Percentiles rank a stretch among this genome's conserved stretches.
phyloP scores from a whole-genome alignment of 345 rosid species.

The Linum tenue region DNA sequence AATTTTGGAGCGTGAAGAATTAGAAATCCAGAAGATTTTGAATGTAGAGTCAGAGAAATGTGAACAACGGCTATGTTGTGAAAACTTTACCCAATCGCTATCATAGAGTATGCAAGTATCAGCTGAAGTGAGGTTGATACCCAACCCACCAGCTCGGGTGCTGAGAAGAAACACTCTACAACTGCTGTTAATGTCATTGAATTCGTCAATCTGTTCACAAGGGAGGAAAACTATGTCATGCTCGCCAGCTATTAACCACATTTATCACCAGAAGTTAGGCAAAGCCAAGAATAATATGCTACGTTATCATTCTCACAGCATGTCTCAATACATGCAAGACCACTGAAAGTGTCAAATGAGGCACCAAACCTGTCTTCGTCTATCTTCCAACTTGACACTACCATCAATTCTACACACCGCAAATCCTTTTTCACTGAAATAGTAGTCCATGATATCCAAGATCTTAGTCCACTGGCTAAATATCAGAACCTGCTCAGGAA shows the following conservation, averaged over 20 bases:
- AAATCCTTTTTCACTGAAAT: constrained; percentile 82
- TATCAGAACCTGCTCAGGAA: constrained; percentile 56
- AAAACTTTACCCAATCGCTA: constrained; percentile 78
- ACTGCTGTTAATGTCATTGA: constrained; percentile 62
- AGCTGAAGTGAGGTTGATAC: constrained; percentile 94
- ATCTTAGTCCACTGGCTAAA: constrained; percentile 90
- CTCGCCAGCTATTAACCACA: no score
- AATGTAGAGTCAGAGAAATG: not conserved
- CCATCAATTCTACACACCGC: constrained; percentile 94
- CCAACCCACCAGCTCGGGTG: constrained; percentile 97
- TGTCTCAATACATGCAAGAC: not conserved
- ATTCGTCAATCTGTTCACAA: constrained; percentile 57
- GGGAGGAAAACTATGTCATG: not conserved
- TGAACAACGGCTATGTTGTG: not conserved
- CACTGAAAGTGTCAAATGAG: not conserved
- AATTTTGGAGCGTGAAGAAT: constrained; percentile 15
- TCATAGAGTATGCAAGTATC: constrained; percentile 94
- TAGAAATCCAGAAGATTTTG: constrained; percentile 1
- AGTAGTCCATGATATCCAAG: constrained; percentile 87
- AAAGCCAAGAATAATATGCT: not conserved
- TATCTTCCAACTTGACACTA: constrained; percentile 56
- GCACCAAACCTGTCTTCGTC: constrained; percentile 67
- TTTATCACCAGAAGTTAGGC: no score
- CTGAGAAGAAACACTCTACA: constrained; percentile 74
- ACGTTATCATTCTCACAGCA: not conserved